These are phyloP conservation scores for Teunomyces gatunensis DNA, from an alignment of 805 yeast genomes.

Conservation along the genomic window DNA sequence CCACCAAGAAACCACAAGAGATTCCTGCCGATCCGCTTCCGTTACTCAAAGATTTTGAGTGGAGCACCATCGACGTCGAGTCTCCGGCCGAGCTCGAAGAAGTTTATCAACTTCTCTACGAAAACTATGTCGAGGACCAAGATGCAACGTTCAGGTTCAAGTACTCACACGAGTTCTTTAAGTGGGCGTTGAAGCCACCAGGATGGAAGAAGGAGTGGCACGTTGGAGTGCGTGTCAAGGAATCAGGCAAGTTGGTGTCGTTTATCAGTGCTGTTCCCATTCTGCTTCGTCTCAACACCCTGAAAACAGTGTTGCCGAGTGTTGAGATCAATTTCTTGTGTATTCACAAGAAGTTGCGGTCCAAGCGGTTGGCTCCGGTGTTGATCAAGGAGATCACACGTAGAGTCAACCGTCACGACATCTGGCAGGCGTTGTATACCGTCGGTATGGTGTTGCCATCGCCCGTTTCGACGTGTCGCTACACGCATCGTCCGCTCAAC, in stretches of 20 bases:
- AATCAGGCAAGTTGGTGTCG: conserved; percentile 76
- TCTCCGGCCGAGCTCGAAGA: conserved; percentile 61
- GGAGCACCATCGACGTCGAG: conserved; percentile 74
- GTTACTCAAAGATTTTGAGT: conserved; percentile 76
- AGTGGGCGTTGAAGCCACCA: conserved; percentile 94
- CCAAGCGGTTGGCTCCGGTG: conserved; percentile 93
- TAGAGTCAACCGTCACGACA: conserved; percentile 75
- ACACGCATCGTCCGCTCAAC: conserved; percentile 89
- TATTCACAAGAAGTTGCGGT: conserved; percentile 87
- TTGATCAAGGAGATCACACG: conserved; percentile 92
- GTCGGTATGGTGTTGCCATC: conserved; percentile 90
- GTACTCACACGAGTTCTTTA: conserved; percentile 75
- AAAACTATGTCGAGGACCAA: conserved; percentile 91
- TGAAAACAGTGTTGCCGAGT: conserved; percentile 47
- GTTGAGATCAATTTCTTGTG: conserved; percentile 93
- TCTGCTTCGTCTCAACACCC: conserved; percentile 55
- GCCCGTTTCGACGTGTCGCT: conserved; percentile 86
- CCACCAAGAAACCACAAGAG: conserved; percentile 62
- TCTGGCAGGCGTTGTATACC: conserved; percentile 96
- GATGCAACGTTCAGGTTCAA: conserved; percentile 91
- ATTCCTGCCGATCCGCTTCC: conserved; percentile 70
- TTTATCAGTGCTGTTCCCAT: conserved; percentile 91
- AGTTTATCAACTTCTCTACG: conserved; percentile 75
- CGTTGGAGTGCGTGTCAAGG: conserved; percentile 85
- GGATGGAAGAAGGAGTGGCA: conserved; percentile 91